Base-by-base conservation (phyloP, 495 filamentous ascomycete genomes). In the Penicillium silybi region DNA sequence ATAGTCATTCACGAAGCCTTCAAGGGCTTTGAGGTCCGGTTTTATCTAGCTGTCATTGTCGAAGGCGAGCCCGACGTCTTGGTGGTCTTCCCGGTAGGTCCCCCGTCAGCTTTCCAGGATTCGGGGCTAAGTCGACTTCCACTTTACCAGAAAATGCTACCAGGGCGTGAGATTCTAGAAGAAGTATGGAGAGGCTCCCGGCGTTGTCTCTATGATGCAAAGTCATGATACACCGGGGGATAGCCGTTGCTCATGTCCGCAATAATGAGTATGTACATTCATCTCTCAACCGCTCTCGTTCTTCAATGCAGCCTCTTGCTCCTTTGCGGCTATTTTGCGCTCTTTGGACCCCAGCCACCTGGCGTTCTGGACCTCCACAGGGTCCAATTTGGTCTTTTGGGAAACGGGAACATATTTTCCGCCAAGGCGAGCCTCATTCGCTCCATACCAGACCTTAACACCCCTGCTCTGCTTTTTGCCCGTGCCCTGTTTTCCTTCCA, bases 1-100 rank as follows among this genome's bases (percentile, higher is more conserved):
- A 85, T 97, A 50, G 80, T 96, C 49, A 88, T 99, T 41, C 90
- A 97, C 67, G 93, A 99, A 68, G 93, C 92, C 27, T 97, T 97
- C 71, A 82, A 82, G 52, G 92, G 93, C 37, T 95, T 96, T 64
- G 89, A 90, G 68, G 92, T 97, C 42, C 74, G 86, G 47, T 95
- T 90, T 65, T 96, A 96, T 67, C 74, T 99, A 13, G 83, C 86
- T 9, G 88, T 97, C 10, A 85, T 96, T 56, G 92, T 97, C 42
- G 88, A 95, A 62, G 92, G 87, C 34, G 93, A 97, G 71, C 82
- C 84, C 50, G 85, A 89, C 46, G 82, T 93, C 13, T 85, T 96
- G 9, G 92, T 99, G 25, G 90, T 97, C 4, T 99, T 97, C 67
- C 93, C 92, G 8, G 83, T 86, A 62, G 63, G 76, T 71, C 29